Percentiles rank a stretch among this genome's conserved stretches.
Conservation (phyloP, 345 rosid genomes). For the Excoecaria cochinchinensis region DNA sequence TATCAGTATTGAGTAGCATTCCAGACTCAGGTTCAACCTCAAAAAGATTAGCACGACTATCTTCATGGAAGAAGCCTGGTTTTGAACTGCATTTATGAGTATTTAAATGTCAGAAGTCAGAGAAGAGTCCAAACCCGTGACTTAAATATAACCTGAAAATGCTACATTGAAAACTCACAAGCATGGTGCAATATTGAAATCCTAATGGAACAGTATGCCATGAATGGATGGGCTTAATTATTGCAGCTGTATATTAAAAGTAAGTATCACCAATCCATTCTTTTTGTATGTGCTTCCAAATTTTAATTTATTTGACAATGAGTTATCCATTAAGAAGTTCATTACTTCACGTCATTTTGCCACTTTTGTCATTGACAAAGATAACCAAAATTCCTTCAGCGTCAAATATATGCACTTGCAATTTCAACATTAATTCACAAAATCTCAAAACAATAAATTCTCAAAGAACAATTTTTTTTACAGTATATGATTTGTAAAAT, state of each 20-base stretch:
- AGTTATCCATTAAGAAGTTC: too few relatives aligned
- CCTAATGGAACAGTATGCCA: not conserved
- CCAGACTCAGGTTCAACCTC: conserved; percentile 87
- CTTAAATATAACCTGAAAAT: not conserved
- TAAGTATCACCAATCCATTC: too few relatives aligned
- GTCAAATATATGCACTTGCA: not conserved
- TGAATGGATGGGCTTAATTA: too few relatives aligned
- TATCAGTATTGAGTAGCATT: conserved; percentile 88
- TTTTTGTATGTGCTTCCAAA: too few relatives aligned
- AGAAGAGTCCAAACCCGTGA: not conserved
- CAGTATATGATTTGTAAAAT: not conserved
- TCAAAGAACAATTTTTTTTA: not conserved
- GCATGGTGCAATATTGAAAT: not conserved
- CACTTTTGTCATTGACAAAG: too few relatives aligned
- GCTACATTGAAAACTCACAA: not conserved
- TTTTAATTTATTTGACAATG: too few relatives aligned
- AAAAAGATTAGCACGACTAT: conserved; percentile 75
- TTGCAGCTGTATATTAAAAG: too few relatives aligned
- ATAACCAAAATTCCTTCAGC: too few relatives aligned
- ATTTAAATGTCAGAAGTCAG: conserved; percentile 18
- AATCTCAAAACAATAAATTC: not conserved
- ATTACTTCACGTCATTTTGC: too few relatives aligned
- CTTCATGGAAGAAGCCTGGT: conserved; percentile 96
- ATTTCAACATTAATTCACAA: too few relatives aligned
- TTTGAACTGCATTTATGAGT: conserved; percentile 56